Conservation (phyloP, 805 yeast species). For the Lachancea quebecensis region DNA sequence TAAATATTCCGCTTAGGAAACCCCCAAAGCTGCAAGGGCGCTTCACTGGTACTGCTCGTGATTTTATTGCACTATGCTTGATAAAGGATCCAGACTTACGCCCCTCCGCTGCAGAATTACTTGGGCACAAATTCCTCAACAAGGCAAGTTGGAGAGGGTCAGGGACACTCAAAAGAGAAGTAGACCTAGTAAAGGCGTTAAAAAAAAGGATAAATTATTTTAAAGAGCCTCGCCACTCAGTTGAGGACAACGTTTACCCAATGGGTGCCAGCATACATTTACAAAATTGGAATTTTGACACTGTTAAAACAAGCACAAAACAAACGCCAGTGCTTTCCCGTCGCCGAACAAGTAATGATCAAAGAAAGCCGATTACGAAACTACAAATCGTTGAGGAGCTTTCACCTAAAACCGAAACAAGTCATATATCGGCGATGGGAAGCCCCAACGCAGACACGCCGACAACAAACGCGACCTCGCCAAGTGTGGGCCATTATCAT, state of each 20-base stretch:
- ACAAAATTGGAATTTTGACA: constrained; percentile 5
- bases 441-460: constrained; percentile 5
- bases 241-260: constrained; percentile 28
- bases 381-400: neutral
- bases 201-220: constrained; percentile 19
- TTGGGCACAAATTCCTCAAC: constrained; percentile 48
- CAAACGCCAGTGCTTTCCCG: neutral
- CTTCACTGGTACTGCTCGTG: constrained; percentile 34
- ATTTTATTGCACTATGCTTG: constrained; percentile 60
- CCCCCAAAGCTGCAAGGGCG: constrained; percentile 27
- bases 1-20: constrained; percentile 31
- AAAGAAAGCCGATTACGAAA: neutral
- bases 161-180: constrained; percentile 37
- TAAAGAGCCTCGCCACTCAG: constrained; percentile 35
- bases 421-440: constrained; percentile 7
- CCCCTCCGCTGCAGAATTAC: constrained; percentile 52
- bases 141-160: constrained; percentile 27
- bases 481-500: constrained; percentile 2
- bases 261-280: constrained; percentile 10
- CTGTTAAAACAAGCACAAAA: neutral
- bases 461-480: constrained; percentile 7
- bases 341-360: neutral
- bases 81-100: constrained; percentile 58
- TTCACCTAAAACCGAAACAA: constrained; percentile 6
- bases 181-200: constrained; percentile 30